phyloP scores from a whole-genome alignment of 306 rosid genomes.

The apple (Malus domestica) region DNA sequence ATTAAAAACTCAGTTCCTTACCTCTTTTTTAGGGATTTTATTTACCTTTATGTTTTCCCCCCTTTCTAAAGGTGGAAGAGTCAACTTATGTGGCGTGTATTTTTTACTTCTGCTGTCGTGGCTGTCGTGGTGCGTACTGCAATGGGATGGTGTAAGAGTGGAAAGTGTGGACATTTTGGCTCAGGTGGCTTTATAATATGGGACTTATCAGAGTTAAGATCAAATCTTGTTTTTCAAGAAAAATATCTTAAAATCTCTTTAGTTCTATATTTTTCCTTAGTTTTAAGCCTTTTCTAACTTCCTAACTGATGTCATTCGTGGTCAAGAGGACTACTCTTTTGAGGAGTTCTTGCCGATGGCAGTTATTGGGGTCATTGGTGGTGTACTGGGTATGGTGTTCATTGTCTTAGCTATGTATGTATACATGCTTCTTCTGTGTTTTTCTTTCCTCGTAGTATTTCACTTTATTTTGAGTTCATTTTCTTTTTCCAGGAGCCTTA shows the following conservation, averaged over 20 bases:
- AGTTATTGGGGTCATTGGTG: constrained; percentile 92
- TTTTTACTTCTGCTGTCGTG: constrained; percentile 92
- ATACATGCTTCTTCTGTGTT: not conserved
- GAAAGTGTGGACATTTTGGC: constrained; percentile 95
- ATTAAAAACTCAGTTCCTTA: not conserved
- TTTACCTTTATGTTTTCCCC: not conserved
- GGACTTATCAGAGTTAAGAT: constrained; percentile 89
- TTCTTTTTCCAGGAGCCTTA: constrained; percentile 59
- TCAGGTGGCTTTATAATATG: constrained; percentile 97
- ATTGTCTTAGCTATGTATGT: not conserved
- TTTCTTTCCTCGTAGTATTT: not conserved
- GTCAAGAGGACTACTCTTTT: constrained; percentile 97
- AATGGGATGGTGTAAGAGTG: constrained; percentile 95
- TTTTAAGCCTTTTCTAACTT: constrained; percentile 23
- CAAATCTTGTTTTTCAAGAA: constrained; percentile 14
- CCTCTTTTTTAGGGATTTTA: not conserved
- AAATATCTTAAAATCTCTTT: constrained; percentile 30
- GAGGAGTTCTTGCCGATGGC: constrained; percentile 93
- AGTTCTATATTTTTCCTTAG: not conserved
- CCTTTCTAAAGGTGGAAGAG: constrained; percentile 38
- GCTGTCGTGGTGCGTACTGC: constrained; percentile 94
- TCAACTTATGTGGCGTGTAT: constrained; percentile 97
- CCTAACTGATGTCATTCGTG: constrained; percentile 48
- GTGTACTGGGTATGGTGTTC: constrained; percentile 59
- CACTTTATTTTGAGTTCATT: not conserved